Percentiles rank a stretch among this genome's conserved stretches.
Evolutionary conservation across 2,329 filamentous ascomycete species (phyloP).

Genomic region (Microsporum audouinii): DNA sequence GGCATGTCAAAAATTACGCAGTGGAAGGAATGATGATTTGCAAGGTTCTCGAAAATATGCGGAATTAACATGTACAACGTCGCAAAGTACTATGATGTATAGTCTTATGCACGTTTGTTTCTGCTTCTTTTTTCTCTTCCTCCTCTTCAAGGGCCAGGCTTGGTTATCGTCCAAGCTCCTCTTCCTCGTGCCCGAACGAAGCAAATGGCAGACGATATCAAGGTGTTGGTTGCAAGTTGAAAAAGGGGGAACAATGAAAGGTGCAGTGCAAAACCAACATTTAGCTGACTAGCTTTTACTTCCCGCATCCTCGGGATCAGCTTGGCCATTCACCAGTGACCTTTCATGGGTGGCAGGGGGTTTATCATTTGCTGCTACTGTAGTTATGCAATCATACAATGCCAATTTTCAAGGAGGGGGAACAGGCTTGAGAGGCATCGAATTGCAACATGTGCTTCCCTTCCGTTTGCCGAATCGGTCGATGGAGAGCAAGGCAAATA

Average conservation of each 20-base stretch:
- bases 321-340: background rate
- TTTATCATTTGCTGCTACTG: too few relatives aligned
- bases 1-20: background rate
- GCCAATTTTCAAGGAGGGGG: too few relatives aligned
- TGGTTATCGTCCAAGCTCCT: background rate
- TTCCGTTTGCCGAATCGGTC: constrained; percentile 3
- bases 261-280: background rate
- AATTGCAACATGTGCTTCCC: background rate
- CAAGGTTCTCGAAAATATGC: background rate
- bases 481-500: background rate
- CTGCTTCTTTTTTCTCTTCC: background rate
- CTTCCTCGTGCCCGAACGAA: background rate
- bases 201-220: background rate
- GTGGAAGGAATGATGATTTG: background rate
- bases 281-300: background rate
- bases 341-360: too few relatives aligned
- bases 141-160: background rate
- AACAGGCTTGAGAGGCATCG: background rate
- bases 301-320: background rate
- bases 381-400: too few relatives aligned
- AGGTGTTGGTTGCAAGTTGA: background rate
- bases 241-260: background rate
- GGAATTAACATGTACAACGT: background rate
- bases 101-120: background rate
- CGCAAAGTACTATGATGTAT: too few relatives aligned